Base-by-base conservation (phyloP, 2,329 filamentous ascomycete species). In the Paramyrothecium roridum region DNA sequence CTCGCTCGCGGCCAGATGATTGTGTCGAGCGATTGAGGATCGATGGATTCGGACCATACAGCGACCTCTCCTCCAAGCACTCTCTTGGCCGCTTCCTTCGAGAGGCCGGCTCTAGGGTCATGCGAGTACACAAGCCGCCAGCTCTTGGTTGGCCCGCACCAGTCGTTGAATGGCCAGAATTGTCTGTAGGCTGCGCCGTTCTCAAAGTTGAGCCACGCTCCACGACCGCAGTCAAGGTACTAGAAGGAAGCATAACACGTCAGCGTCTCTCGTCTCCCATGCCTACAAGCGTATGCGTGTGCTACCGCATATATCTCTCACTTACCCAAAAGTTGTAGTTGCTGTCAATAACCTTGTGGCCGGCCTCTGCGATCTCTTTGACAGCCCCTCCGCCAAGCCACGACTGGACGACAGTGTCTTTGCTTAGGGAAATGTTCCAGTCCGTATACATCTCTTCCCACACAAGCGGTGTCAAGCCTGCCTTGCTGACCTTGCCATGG, bases 401-500 rank as follows among this genome's bases (percentile, higher is more conserved):
- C 3, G 86, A 83, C 73, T 96, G 92, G 6, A 96, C 81, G 13
- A 96, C 79, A 1, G 90, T 86, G 63, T 92, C 86, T 16, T 80
- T 70, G 2, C 85, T 85, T 7, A 96, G 74, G 0, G 82, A 89
- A 48, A 95, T 74, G 67, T 93, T 89, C 88, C 90, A 96, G 22
- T 86, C 79, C 11, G 89, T 76, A 1, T 91, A 77, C 80, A 95
- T 91, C 71, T 96, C 92, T 70, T 96, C 91, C 92, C 92, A 96
- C 1, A 93, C 89, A 21, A 96, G 76, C 0, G 91, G 90, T 6
- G 80, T 82, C 52, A 96, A 73, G 4, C 87, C 87, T 7, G 81
- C 78, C 47, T 80, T 73, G 48, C 84, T 77, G 45, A 95, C 78
- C 48, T 86, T 83, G 30, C 73, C 77, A 69, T 93, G 89, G 63